Percentiles rank a stretch among this genome's conserved stretches.
Conservation (phyloP, 352 stramenopile species). For the Aphanomyces stellatus region DNA sequence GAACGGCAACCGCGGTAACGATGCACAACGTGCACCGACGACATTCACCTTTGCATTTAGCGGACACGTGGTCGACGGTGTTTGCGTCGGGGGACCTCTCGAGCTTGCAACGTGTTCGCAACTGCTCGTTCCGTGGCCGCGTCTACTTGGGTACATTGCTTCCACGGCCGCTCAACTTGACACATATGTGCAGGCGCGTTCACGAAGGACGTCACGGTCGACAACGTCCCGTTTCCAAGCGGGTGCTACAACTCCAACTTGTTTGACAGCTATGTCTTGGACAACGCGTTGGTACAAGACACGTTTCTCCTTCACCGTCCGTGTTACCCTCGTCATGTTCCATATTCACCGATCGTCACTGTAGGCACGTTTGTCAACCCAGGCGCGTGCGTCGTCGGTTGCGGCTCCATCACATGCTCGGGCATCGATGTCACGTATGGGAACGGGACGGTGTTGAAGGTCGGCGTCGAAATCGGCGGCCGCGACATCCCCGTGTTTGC, state of each 20-base stretch:
- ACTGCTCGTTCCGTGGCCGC: constrained; percentile 55
- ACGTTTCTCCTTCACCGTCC: constrained; percentile 39
- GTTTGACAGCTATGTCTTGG: constrained; percentile 47
- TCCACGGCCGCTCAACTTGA: neutral
- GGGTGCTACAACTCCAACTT: constrained; percentile 66
- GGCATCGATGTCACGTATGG: constrained; percentile 25
- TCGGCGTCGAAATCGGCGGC: constrained; percentile 77
- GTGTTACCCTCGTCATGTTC: constrained; percentile 12
- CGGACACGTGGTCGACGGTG: constrained; percentile 51
- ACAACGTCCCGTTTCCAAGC: constrained; percentile 41
- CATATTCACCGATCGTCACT: neutral
- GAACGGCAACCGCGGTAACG: constrained; percentile 53
- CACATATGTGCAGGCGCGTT: constrained; percentile 8
- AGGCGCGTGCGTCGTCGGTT: constrained; percentile 48
- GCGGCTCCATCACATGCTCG: constrained; percentile 43
- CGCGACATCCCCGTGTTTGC: constrained; percentile 58
- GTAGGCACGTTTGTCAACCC: constrained; percentile 23
- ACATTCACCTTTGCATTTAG: constrained; percentile 23
- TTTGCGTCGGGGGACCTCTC: constrained; percentile 33
- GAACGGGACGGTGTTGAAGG: constrained; percentile 56
- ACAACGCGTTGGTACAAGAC: constrained; percentile 69
- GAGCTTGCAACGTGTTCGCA: constrained; percentile 34
- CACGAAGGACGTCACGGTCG: constrained; percentile 30
- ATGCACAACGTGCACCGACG: constrained; percentile 1
- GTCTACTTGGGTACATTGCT: constrained; percentile 55